A percentile compares a stretch with the other conserved stretches of the same genome.
These are phyloP conservation scores for Plectosphaerella cucumerina DNA, from an alignment of 2,329 filamentous ascomycete genomes.

Conservation along the genomic window DNA sequence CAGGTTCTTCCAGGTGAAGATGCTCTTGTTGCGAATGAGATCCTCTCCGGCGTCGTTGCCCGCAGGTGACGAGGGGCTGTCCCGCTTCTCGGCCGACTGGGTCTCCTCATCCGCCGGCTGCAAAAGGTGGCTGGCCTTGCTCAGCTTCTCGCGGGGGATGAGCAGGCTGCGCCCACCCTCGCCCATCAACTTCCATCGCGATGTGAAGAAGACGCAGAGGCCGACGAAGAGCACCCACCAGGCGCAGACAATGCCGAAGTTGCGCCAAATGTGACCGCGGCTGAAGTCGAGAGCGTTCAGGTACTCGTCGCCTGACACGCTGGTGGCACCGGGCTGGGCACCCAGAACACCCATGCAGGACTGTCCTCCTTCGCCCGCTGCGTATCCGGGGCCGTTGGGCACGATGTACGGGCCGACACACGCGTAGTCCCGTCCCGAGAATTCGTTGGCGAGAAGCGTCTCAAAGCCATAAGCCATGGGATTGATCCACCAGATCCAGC, in stretches of 20 bases:
- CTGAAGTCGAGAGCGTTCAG: constrained; percentile 50
- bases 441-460: constrained; percentile 66
- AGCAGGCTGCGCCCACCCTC: constrained; percentile 52
- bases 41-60: constrained; percentile 17
- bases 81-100: background rate
- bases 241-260: constrained; percentile 58
- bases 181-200: constrained; percentile 48
- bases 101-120: constrained; percentile 47
- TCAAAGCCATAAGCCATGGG: constrained; percentile 69
- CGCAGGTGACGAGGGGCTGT: constrained; percentile 9
- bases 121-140: constrained; percentile 23
- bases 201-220: constrained; percentile 55
- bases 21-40: background rate
- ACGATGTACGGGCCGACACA: constrained; percentile 47
- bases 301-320: constrained; percentile 55
- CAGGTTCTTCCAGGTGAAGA: constrained; percentile 8
- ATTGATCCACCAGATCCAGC: constrained; percentile 62
- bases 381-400: constrained; percentile 45
- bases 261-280: constrained; percentile 51
- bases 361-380: constrained; percentile 31
- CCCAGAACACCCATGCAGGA: constrained; percentile 57
- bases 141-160: constrained; percentile 56
- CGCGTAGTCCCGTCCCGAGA: constrained; percentile 50
- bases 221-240: constrained; percentile 58
- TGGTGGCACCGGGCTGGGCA: constrained; percentile 41